Evolutionary conservation across 106 monocot species (phyloP).

Genomic region (Allium fistulosum): DNA sequence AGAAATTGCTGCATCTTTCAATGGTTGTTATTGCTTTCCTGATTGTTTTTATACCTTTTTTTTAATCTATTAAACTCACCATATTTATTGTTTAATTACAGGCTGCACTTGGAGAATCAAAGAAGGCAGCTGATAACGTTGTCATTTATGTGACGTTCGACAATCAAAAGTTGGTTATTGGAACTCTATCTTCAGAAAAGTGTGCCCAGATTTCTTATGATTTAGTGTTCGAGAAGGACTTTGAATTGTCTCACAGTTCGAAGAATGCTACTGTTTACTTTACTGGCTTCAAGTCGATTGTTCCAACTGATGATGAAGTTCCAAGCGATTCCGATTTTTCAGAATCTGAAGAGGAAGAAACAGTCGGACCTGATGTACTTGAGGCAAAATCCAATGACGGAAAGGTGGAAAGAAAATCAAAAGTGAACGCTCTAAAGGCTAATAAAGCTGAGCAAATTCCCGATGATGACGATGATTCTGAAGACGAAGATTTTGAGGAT

Average conservation of each 20-base stretch:
- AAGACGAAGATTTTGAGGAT: not conserved
- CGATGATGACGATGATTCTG: not conserved
- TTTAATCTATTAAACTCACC: not conserved
- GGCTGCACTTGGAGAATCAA: constrained; percentile 49
- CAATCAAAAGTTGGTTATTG: constrained; percentile 48
- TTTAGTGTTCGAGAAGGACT: constrained; percentile 73
- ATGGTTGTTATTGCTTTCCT: not conserved
- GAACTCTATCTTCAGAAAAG: constrained; percentile 42
- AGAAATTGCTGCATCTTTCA: not conserved
- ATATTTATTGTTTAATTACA: constrained; percentile 1
- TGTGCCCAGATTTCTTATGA: constrained; percentile 56
- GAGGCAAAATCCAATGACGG: not conserved
- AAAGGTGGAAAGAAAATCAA: constrained; percentile 4
- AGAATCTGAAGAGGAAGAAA: not conserved
- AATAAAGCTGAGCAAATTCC: not conserved
- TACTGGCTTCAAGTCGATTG: constrained; percentile 33
- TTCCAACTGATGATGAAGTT: not conserved
- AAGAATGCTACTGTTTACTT: constrained; percentile 54
- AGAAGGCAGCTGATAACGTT: constrained; percentile 32
- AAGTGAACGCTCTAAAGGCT: not conserved
- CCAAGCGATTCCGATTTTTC: not conserved
- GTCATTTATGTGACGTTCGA: constrained; percentile 33
- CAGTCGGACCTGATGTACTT: not conserved
- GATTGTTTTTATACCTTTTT: not conserved
- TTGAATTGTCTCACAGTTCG: constrained; percentile 56